A percentile compares a stretch with the other conserved stretches of the same genome.
phyloP scores from a whole-genome alignment of 257 asterid genomes.

The Fraxinus quadrangulata region DNA sequence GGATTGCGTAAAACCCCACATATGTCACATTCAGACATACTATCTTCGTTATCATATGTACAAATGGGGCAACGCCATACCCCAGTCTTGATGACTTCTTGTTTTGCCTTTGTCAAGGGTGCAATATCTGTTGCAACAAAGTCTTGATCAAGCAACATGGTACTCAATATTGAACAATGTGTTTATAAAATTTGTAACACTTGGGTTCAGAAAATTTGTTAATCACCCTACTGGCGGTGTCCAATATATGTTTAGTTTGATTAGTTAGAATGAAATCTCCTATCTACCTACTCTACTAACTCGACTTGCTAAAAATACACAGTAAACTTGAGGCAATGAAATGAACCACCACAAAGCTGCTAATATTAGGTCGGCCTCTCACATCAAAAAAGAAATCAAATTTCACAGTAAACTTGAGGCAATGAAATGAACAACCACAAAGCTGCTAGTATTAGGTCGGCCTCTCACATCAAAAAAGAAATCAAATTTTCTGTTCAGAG shows the following conservation, averaged over 20 bases:
- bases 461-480: not conserved
- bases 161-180: slow-evolving; percentile 20
- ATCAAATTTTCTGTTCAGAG: not conserved
- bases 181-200: not conserved
- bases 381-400: not conserved
- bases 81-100: slow-evolving; percentile 41
- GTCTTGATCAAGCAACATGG: slow-evolving; percentile 28
- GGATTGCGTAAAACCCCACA: slow-evolving; percentile 96
- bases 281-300: not conserved
- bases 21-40: slow-evolving; percentile 79
- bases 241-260: not conserved
- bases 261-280: not conserved
- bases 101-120: slow-evolving; percentile 40
- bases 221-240: not conserved
- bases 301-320: not conserved
- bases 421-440: not conserved
- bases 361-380: not conserved
- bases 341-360: not conserved
- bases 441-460: not conserved
- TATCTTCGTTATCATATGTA: slow-evolving; percentile 82
- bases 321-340: not conserved
- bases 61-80: slow-evolving; percentile 95
- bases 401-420: not conserved
- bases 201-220: not conserved
- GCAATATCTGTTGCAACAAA: slow-evolving; percentile 40